A percentile compares a stretch with the other conserved stretches of the same genome.
These are phyloP conservation scores for Endoconidiophora laricicola DNA, from an alignment of 2,329 filamentous ascomycete genomes.

Conservation along the genomic window DNA sequence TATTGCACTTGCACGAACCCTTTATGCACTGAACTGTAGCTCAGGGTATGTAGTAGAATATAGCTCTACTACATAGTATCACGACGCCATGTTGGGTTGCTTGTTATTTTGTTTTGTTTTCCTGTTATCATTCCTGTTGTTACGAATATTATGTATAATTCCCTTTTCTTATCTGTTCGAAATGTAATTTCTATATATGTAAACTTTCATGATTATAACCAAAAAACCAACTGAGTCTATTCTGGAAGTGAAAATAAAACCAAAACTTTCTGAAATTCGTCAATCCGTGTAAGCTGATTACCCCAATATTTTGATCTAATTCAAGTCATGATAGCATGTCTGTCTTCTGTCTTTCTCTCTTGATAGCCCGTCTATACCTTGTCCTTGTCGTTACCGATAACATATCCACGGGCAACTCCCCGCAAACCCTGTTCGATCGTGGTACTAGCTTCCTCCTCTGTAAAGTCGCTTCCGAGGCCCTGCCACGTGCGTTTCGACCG, in stretches of 20 bases:
- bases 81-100: too few relatives aligned
- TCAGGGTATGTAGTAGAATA: too few relatives aligned
- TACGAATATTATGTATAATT: too few relatives aligned
- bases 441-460: slow-evolving; percentile 41
- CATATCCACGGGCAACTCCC: slow-evolving; percentile 80
- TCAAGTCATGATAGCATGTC: too few relatives aligned
- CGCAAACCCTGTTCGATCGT: slow-evolving; percentile 70
- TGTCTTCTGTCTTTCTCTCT: background rate
- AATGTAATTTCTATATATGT: background rate
- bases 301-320: background rate
- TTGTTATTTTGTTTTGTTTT: background rate
- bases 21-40: too few relatives aligned
- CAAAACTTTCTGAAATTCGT: background rate
- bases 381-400: slow-evolving; percentile 48
- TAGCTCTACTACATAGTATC: too few relatives aligned
- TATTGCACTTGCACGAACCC: too few relatives aligned
- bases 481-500: slow-evolving; percentile 75
- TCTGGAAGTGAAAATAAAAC: background rate
- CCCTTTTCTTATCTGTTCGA: background rate
- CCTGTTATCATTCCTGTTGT: too few relatives aligned
- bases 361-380: slow-evolving; percentile 18
- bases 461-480: slow-evolving; percentile 76
- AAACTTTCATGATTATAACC: too few relatives aligned
- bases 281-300: background rate
- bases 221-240: background rate